Evolutionary conservation across 2,329 filamentous ascomycete species (phyloP).

Genomic region (Stromatinia cepivora): DNA sequence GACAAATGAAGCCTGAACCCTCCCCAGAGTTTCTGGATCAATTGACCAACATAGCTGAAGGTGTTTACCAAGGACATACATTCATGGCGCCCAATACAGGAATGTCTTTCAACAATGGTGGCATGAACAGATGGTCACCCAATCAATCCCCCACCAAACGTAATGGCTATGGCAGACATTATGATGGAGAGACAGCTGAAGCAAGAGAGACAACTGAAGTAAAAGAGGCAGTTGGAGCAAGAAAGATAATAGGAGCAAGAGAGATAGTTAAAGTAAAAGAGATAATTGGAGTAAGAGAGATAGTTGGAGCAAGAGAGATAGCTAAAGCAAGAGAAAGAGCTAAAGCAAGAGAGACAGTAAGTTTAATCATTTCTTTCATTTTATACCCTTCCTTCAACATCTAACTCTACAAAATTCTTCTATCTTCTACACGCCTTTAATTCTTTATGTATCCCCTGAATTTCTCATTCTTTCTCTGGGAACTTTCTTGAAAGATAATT

Average conservation of each 20-base stretch:
- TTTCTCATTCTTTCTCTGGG: neutral
- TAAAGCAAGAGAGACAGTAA: neutral
- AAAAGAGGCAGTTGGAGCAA: no score
- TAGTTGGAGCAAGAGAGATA: no score
- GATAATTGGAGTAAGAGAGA: no score
- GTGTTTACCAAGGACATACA: neutral
- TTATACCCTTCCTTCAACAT: neutral
- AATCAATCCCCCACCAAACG: no score
- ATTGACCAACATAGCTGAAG: neutral
- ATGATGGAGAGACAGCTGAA: no score
- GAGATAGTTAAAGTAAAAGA: no score
- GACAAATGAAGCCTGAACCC: neutral
- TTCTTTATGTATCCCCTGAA: neutral
- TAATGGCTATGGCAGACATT: neutral
- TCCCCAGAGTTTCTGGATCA: neutral
- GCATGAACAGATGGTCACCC: neutral
- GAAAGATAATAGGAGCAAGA: no score
- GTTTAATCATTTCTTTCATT: neutral
- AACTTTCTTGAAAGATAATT: neutral
- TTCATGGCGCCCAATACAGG: neutral
- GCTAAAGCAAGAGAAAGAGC: no score
- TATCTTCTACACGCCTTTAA: neutral
- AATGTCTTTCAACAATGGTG: neutral
- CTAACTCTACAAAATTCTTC: neutral
- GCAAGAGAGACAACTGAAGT: no score